Base-by-base conservation (phyloP, 768 basidiomycete species). In the Nevesoporus exiguus region DNA sequence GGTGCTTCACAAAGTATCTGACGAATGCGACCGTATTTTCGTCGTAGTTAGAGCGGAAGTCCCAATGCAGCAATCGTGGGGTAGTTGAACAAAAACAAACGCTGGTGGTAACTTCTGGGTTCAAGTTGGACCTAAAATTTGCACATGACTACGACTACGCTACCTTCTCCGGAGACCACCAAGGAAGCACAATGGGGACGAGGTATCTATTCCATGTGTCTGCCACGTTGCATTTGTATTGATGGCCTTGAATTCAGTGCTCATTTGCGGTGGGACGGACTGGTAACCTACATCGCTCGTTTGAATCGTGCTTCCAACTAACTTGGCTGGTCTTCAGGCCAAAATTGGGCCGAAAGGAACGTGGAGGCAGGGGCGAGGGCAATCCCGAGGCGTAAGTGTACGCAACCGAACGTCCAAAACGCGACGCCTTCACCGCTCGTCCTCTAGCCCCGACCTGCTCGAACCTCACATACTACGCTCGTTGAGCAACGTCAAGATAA, bases 381-480 rank as follows among this genome's bases (percentile, higher is more conserved):
- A 74, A 73, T 55, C 70, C 71, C 47, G 66, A 72, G 27, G 71
- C 72, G 73, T 70, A 58, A 61, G 67, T 47, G 25, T 52, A 13
- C 19, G 47, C 29, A 14, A 13, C 49, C 39, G 9, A 44, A 40
- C 40, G 29, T 40, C 42, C 17, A 58, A 58, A 54, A 41, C n/a
- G 4, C 22, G 14, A 37, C 53, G 24, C 52, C 41, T 44, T 57
- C 30, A 58, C 51, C 9, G 17, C 21, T 22, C 34, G 11, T 37
- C 44, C 45, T 63, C 81, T 78, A 68, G 83, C 78, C 86, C 92
- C 4, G 94, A 98, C 77, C 81, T 98, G 4, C 79, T 86, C 49
- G 84, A 90, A 70, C 93, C 94, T 0, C 83, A 94, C 71, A 91
- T 96, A 63, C 80, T 98, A 17, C 89, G 96, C 53, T 90, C 93